Percentiles rank a stretch among this genome's conserved stretches.
These are phyloP conservation scores for Trichosporon coremiiforme DNA, from an alignment of 1,284 basidiomycete species.

Conservation along the genomic window DNA sequence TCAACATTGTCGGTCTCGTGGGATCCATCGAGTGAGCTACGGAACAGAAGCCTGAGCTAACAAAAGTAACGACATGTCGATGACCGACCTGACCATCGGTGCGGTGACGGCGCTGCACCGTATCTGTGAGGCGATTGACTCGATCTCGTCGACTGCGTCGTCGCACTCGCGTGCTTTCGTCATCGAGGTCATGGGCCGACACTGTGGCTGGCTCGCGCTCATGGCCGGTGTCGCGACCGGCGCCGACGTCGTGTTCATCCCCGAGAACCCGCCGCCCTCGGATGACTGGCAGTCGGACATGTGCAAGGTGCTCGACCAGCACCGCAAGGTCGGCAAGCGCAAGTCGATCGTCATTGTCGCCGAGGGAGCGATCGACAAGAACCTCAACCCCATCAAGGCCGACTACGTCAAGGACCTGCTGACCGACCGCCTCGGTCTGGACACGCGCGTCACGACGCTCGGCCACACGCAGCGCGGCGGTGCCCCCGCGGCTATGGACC, in stretches of 20 bases:
- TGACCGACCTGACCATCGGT: conserved; percentile 97
- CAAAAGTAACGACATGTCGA: conserved; percentile 84
- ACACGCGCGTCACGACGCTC: conserved; percentile 96
- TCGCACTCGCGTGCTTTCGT: conserved; percentile 98
- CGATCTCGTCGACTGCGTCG: conserved; percentile 93
- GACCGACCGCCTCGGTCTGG: conserved; percentile 80
- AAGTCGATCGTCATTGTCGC: conserved; percentile 99
- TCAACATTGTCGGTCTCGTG: conserved; percentile 95
- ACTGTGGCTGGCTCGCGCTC: conserved; percentile 96
- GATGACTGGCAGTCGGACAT: conserved; percentile 89
- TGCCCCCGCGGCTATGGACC: conserved; percentile 86
- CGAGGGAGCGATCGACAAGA: conserved; percentile 86
- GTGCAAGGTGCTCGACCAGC: conserved; percentile 87
- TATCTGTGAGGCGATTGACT: conserved; percentile 97
- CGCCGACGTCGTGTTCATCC: conserved; percentile 96
- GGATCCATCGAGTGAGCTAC: conserved; percentile 79
- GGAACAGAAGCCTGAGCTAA: conserved; percentile 18
- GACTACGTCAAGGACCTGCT: conserved; percentile 90
- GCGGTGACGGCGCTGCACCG: conserved; percentile 92
- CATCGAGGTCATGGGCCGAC: conserved; percentile 97
- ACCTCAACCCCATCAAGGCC: conserved; percentile 85
- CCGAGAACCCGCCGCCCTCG: conserved; percentile 78
- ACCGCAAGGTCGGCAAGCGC: conserved; percentile 88
- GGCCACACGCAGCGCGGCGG: conserved; percentile 97
- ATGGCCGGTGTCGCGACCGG: conserved; percentile 90